Base-by-base conservation (phyloP, 1,139 yeast species). In the Pichia norvegensis region DNA sequence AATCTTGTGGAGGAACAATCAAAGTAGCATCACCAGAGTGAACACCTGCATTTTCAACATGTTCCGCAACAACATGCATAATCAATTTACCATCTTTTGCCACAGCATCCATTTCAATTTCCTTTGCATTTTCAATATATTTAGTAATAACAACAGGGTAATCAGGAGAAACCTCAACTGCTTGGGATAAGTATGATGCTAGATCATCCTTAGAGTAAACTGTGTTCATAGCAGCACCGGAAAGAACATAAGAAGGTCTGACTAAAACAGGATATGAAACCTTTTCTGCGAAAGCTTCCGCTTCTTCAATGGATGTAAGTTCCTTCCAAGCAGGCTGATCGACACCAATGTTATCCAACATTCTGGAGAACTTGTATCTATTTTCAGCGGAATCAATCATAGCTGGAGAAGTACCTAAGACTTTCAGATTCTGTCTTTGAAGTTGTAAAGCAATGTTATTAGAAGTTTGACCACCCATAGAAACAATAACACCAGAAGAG, bases 291-390 rank as follows among this genome's bases (percentile, higher is more conserved):
- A 92, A 92, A 44, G 72, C 80, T 67, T 87, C 95, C 48, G 98
- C 98, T 66, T 92, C 98, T 40, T 77, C 92, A 52, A 88, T 74
- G 22, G 97, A 86, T 36, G 97, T 88, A 60, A 92, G 79, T 70
- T 92, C 98, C 68, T 90, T 92, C 98, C 98, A 92, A 42, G 97
- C 97, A 45, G 98, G 98, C 70, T 92, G 98, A 69, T 92, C 98
- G 55, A 92, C 97, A 48, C 95, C 97, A 61, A 92, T 92, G 60
- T 79, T 79, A 68, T 92, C 98, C 72, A 92, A 77, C 94, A 92
- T 90, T 71, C 97, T 85, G 44, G 97, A 87, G 73, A 92, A 92
- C 72, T 92, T 94, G 77, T 88, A 90, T 72, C 98, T 80, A 69
- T 92, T 90, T 73, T 92, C 98, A 55, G 98, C 98, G 54, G 95